phyloP scores from a whole-genome alignment of 768 basidiomycete species.

The Asterophora lycoperdoides region DNA sequence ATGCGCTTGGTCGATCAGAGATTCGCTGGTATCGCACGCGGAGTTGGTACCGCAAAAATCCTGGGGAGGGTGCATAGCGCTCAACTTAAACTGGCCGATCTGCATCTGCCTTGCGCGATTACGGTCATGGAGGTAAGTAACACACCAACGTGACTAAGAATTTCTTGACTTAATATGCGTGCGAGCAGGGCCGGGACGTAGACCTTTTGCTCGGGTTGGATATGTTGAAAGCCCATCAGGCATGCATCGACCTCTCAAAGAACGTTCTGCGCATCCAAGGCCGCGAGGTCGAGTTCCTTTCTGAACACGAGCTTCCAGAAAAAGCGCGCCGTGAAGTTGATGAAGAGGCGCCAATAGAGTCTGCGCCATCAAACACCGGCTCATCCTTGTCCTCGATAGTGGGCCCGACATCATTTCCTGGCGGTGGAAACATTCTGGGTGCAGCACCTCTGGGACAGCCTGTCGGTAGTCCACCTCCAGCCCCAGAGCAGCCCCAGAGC shows the following conservation, averaged over 20 bases:
- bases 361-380: slow-evolving; percentile 18
- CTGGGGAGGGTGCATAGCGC: slow-evolving; percentile 92
- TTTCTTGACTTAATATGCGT: background rate
- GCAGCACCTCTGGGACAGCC: slow-evolving; percentile 29
- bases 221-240: slow-evolving; percentile 98
- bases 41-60: slow-evolving; percentile 93
- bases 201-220: slow-evolving; percentile 98
- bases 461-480: slow-evolving; percentile 19
- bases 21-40: slow-evolving; percentile 85
- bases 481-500: slow-evolving; percentile 21
- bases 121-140: slow-evolving; percentile 85
- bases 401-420: slow-evolving; percentile 50
- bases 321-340: slow-evolving; percentile 46
- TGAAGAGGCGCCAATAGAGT: slow-evolving; percentile 21
- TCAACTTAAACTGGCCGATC: slow-evolving; percentile 82
- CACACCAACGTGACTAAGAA: background rate
- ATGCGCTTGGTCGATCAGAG: slow-evolving; percentile 91
- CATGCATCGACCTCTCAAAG: slow-evolving; percentile 90
- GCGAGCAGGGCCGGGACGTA: slow-evolving; percentile 72
- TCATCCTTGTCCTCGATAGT: slow-evolving; percentile 12
- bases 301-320: slow-evolving; percentile 92
- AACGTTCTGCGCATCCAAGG: slow-evolving; percentile 89
- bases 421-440: slow-evolving; percentile 62
- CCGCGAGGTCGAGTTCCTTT: slow-evolving; percentile 81
- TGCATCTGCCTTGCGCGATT: slow-evolving; percentile 85